Evolutionary conservation across 768 basidiomycete species (phyloP).

Genomic region (Leccinum rimulosum): DNA sequence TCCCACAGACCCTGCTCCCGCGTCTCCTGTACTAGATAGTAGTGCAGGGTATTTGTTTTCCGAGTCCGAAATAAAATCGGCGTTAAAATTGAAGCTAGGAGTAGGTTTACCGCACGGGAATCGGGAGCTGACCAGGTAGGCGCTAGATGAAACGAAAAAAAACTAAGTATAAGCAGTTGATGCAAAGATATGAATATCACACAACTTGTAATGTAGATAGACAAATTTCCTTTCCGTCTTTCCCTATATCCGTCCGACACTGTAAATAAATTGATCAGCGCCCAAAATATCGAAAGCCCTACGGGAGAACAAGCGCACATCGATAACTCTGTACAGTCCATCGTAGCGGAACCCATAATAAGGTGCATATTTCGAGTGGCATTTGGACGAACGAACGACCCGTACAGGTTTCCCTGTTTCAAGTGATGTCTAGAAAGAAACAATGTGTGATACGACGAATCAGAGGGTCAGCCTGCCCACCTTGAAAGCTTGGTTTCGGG

Average conservation of each 20-base stretch:
- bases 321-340: slow-evolving; percentile 26
- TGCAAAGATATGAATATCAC: not conserved
- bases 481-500: slow-evolving; percentile 13
- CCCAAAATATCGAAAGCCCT: not conserved
- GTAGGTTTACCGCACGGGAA: slow-evolving; percentile 10
- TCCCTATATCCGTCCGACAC: slow-evolving; percentile 24
- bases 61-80: no score
- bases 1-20: not conserved
- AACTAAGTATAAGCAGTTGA: not conserved
- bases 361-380: slow-evolving; percentile 28
- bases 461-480: slow-evolving; percentile 7
- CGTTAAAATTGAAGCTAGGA: not conserved
- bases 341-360: slow-evolving; percentile 27
- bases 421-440: slow-evolving; percentile 19
- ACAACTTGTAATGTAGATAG: slow-evolving; percentile 27
- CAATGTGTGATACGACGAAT: not conserved
- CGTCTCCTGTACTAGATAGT: not conserved
- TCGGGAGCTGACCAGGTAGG: slow-evolving; percentile 22
- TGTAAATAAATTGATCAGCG: slow-evolving; percentile 1
- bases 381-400: slow-evolving; percentile 23
- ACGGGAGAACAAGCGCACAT: slow-evolving; percentile 9
- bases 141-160: slow-evolving; percentile 17
- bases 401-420: slow-evolving; percentile 19
- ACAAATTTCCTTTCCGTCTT: slow-evolving; percentile 15
- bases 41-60: not conserved